These are phyloP conservation scores for Phaseolus lunatus DNA, from an alignment of 306 rosid genomes.

Conservation along the genomic window DNA sequence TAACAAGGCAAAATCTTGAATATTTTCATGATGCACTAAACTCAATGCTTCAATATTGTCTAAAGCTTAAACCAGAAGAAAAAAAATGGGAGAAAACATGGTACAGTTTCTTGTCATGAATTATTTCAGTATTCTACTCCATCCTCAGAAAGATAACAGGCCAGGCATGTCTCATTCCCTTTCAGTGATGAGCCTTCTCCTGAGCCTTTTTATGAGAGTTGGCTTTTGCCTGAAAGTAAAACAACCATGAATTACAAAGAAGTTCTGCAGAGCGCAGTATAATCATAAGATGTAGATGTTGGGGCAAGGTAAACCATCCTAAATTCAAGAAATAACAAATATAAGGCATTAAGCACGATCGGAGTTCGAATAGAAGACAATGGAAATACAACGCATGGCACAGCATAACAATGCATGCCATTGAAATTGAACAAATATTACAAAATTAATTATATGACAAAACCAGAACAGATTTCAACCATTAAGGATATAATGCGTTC, in stretches of 20 bases:
- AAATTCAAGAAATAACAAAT: conserved; percentile 20
- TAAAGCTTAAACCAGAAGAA: conserved; percentile 41
- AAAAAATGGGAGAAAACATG: conserved; percentile 45
- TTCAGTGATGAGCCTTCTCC: conserved; percentile 66
- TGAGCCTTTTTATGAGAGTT: conserved; percentile 69
- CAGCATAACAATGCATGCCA: conserved; percentile 2
- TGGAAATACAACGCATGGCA: neutral
- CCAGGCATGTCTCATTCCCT: conserved; percentile 37
- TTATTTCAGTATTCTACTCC: conserved; percentile 64
- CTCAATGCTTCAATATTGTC: conserved; percentile 45
- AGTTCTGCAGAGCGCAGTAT: conserved; percentile 11
- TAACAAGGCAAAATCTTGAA: conserved; percentile 39
- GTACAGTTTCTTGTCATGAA: conserved; percentile 46
- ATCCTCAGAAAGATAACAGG: conserved; percentile 38
- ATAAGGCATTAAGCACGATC: neutral
- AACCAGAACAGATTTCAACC: neutral
- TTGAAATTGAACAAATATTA: neutral
- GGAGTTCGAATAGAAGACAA: neutral
- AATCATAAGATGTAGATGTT: conserved; percentile 9
- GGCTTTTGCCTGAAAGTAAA: conserved; percentile 75
- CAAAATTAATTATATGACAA: conserved; percentile 3
- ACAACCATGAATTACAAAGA: neutral
- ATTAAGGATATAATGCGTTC: neutral
- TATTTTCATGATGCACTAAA: conserved; percentile 44
- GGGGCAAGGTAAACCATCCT: conserved; percentile 14